Base-by-base conservation (phyloP, 768 basidiomycete species). In the Melanogaster broomeanus region DNA sequence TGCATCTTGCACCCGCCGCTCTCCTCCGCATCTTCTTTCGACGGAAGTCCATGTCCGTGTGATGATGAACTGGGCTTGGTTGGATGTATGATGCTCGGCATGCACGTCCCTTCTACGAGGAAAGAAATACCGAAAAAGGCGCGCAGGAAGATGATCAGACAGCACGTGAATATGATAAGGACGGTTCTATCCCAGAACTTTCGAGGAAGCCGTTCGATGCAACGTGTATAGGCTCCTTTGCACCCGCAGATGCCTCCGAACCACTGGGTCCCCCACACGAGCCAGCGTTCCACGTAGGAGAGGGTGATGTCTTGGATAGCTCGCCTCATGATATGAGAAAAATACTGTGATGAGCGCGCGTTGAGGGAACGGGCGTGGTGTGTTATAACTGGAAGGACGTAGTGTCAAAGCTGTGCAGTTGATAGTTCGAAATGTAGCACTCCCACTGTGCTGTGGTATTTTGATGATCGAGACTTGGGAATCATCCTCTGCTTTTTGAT, bases 51-150 rank as follows among this genome's bases (percentile, higher is more conserved):
- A 33, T 24, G 15, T 42, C 53, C 42, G 13, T n/a, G 43, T 16
- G 37, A 27, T 12, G 6, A 25, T 12, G 37, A 33, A 46, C 18
- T 33, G 6, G 37, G 45, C 2, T 42, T 22, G 37, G 3, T 51
- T 30, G 53, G 41, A 48, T 45, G 24, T 24, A 22, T 41, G 25
- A 46, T 18, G 16, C 48, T 50, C 30, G 8, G 38, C 12, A 31
- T 19, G 40, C 24, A 45, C 21, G 22, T n/a, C 30, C 35, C 48
- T 19, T 54, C 30, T 45, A 51, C 44, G 19, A 38, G 28, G 25
- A n/a, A 10, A 7, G 56, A 56, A 18, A 68, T 53, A 38, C 68
- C 66, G 22, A 64, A 30, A 28, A 67, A 33, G 47, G 68, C 63
- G 21, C 42, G 61, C 43, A 68, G 37, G 53, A 67, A 70, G 45